Evolutionary conservation across 306 rosid genomes (phyloP).

Genomic region (Gynostemma pentaphyllum): DNA sequence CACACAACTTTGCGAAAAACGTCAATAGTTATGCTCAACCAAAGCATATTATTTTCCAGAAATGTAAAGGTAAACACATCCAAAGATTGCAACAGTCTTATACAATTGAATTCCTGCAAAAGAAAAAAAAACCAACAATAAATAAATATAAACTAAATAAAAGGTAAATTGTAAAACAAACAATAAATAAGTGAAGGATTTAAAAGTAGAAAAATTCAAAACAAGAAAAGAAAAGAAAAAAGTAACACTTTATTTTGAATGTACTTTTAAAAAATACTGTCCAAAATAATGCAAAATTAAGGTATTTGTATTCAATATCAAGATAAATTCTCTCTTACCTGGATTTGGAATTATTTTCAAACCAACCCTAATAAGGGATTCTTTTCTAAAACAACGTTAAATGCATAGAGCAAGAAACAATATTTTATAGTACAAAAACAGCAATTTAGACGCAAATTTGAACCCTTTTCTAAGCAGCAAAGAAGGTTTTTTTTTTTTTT

Average conservation of each 20-base stretch:
- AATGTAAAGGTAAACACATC: constrained; percentile 9
- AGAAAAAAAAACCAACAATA: constrained; percentile 1
- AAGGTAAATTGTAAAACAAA: background rate
- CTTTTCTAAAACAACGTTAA: too few relatives aligned
- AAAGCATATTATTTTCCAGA: constrained; percentile 46
- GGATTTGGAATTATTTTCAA: too few relatives aligned
- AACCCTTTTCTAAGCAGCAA: background rate
- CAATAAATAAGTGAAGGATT: background rate
- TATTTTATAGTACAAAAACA: background rate
- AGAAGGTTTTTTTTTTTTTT: too few relatives aligned
- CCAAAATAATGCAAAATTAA: too few relatives aligned
- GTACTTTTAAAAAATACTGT: too few relatives aligned
- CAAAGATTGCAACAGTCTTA: constrained; percentile 16
- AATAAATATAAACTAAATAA: background rate
- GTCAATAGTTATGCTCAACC: constrained; percentile 56
- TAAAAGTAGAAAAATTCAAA: background rate
- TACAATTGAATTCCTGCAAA: constrained; percentile 32
- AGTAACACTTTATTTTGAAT: too few relatives aligned
- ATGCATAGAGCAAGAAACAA: background rate
- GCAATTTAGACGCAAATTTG: background rate
- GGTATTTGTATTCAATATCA: too few relatives aligned
- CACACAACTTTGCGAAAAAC: constrained; percentile 44
- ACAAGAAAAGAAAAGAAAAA: background rate
- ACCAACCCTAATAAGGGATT: too few relatives aligned
- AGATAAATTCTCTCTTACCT: too few relatives aligned